Evolutionary conservation across 2,329 filamentous ascomycete genomes (phyloP), one percentile per base, ranked within the genome.

Genomic region (Diaporthe amygdali): DNA sequence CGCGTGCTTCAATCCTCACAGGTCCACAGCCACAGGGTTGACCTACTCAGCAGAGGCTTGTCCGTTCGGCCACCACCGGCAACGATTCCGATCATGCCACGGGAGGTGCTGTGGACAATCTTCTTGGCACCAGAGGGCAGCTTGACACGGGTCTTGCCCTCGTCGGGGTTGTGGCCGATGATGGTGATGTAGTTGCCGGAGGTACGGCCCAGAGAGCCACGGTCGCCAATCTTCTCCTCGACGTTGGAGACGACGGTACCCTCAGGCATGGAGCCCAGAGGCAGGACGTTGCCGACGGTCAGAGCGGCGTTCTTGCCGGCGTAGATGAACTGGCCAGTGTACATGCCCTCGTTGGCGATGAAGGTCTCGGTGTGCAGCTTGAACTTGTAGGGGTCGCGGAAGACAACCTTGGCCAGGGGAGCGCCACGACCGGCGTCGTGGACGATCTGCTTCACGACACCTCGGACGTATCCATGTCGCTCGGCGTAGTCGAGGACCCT

Each of bases 311-410:
- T 96, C 94, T 99, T 99, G 85, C 96, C 96, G 84, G 96, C 96
- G 88, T 99, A 99, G 93, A 99, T 95, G 91, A 99, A 99, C 88
- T 99, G 96, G 85, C 96, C 96, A 78, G 96, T 98, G 94, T 98
- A 99, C 95, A 98, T 98, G 89, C 96, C 96, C 91, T 98, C 96
- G 89, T 98, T 99, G 87, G 96, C 96, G 84, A 99, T 99, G 93
- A 99, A 98, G 80, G 96, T 99, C 93, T 99, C 95, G 86, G 93
- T 96, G 85, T 95, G 89, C 84, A 95, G 92, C 92, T 97, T 97
- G 93, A 94, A 98, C 87, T 92, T 91, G 93, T 99, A 99, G 81
- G 96, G 95, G 87, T 97, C 94, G 81, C 96, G 95, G 94, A 99
- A 99, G 81, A 91, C 88, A 82, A 99, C 95, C 87, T 94, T 94